Percentiles rank a stretch among this genome's conserved stretches.
Evolutionary conservation across 1,284 basidiomycete species (phyloP).

Genomic region (Apiotrichum siamense): DNA sequence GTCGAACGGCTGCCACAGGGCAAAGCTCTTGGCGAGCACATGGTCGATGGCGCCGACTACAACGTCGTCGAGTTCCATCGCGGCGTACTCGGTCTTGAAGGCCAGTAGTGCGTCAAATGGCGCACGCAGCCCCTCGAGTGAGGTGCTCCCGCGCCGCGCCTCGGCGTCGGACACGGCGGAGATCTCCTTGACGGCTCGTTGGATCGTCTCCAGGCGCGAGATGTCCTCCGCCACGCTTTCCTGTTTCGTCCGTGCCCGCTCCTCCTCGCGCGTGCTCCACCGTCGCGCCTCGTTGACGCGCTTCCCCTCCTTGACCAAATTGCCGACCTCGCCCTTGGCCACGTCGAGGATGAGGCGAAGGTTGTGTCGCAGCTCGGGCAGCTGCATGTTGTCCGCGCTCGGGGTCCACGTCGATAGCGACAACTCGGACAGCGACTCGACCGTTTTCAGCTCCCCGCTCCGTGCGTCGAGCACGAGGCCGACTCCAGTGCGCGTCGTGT

Average conservation of each 20-base stretch:
- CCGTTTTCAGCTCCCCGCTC: slow-evolving; percentile 76
- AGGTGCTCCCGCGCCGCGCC: slow-evolving; percentile 54
- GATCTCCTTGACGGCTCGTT: slow-evolving; percentile 66
- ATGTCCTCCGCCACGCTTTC: slow-evolving; percentile 61
- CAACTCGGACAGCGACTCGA: slow-evolving; percentile 72
- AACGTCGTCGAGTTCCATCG: slow-evolving; percentile 78
- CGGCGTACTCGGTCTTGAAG: slow-evolving; percentile 70
- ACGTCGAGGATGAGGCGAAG: slow-evolving; percentile 75
- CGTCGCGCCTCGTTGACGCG: slow-evolving; percentile 70
- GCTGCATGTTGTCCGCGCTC: slow-evolving; percentile 70
- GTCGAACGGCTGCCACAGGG: slow-evolving; percentile 40
- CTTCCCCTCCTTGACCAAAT: slow-evolving; percentile 82
- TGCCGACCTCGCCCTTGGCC: slow-evolving; percentile 74
- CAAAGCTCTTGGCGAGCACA: slow-evolving; percentile 39
- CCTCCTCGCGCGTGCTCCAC: slow-evolving; percentile 57
- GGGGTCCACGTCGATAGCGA: slow-evolving; percentile 76
- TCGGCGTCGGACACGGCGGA: slow-evolving; percentile 59
- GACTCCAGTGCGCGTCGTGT: slow-evolving; percentile 52
- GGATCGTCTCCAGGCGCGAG: slow-evolving; percentile 65
- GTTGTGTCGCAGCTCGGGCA: slow-evolving; percentile 95
- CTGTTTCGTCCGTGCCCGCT: slow-evolving; percentile 62
- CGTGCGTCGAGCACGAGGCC: slow-evolving; percentile 92
- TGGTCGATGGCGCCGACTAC: slow-evolving; percentile 85
- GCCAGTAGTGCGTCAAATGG: slow-evolving; percentile 66
- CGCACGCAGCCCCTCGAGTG: slow-evolving; percentile 64